Base-by-base conservation (phyloP, 768 basidiomycete species). In the Agaricus sinodeliciosus region DNA sequence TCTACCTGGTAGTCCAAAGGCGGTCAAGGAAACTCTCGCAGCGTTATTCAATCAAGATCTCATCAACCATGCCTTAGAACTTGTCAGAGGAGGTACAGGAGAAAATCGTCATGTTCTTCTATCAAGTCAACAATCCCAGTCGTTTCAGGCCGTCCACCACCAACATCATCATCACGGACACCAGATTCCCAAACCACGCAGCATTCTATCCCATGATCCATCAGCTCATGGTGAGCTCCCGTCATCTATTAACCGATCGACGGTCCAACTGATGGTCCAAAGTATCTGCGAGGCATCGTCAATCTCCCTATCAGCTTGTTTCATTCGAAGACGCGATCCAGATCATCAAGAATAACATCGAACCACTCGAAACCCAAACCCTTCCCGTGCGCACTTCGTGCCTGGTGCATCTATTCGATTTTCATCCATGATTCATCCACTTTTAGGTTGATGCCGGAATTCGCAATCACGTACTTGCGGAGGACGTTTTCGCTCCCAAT, bases 1-100 rank as follows among this genome's bases (percentile, higher is more conserved):
- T 0, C 80, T 94, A 9, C 93, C 92, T 0, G 92, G 92, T 2
- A 90, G 88, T 59, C 78, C 85, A 36, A 92, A 89, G 61, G 92
- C 89, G 2, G 91, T 92, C 37, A 82, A 74, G 56, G 92, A 95
- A 61, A 89, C 84, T 60, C 62, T 91, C 53, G 77, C 78, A 1
- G 76, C 77, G 0, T 70, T 93, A 26, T 69, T 94, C 5, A 64
- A 68, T 12, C 72, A 65, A 4, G 81, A 79, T 5, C 71, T 93
- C 1, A 65, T 86, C 1, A 67, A 75, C 3, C 90, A 91, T 67
- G 89, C 87, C 1, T 66, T 91, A 50, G 85, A 89, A 31, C 75
- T 90, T 4, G 74, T 86, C 53, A 73, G 72, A 53, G 90, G 90
- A 7, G 86, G 86, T 0, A 73, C 73, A 22, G 88, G 90, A 4